These are phyloP conservation scores for Xylaria sp. DNA, from an alignment of 2,329 filamentous ascomycete species.

Conservation along the genomic window DNA sequence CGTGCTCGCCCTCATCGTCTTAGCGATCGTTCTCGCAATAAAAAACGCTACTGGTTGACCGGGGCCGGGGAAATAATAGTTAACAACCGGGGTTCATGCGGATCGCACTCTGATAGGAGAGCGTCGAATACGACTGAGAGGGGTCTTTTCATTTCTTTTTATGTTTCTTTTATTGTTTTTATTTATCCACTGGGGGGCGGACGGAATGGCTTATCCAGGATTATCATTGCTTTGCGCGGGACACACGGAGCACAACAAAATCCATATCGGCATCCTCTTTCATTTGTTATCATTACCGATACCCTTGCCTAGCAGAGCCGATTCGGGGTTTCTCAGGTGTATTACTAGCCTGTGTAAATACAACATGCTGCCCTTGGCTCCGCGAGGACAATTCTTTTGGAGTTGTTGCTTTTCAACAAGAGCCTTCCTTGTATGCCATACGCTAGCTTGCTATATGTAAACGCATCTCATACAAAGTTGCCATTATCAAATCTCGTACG, in stretches of 20 bases:
- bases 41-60: slow-evolving; percentile 49
- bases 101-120: background rate
- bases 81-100: background rate
- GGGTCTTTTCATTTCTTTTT: slow-evolving; percentile 4
- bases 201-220: slow-evolving; percentile 2
- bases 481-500: background rate
- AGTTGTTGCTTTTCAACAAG: background rate
- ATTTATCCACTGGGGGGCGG: background rate
- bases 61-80: no score
- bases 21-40: slow-evolving; percentile 60
- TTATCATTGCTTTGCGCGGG: background rate
- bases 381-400: background rate
- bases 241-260: background rate
- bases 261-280: background rate
- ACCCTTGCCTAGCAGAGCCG: slow-evolving; percentile 25
- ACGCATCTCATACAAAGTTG: background rate
- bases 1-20: slow-evolving; percentile 65
- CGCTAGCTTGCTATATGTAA: background rate
- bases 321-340: slow-evolving; percentile 20
- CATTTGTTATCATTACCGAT: slow-evolving; percentile 28
- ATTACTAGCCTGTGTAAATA: slow-evolving; percentile 33
- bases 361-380: slow-evolving; percentile 10
- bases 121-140: slow-evolving; percentile 17
- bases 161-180: slow-evolving; percentile 9
- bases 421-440: background rate